These are phyloP conservation scores for Cercospora zeae-maydis DNA, from an alignment of 2,329 filamentous ascomycete species.

Conservation along the genomic window DNA sequence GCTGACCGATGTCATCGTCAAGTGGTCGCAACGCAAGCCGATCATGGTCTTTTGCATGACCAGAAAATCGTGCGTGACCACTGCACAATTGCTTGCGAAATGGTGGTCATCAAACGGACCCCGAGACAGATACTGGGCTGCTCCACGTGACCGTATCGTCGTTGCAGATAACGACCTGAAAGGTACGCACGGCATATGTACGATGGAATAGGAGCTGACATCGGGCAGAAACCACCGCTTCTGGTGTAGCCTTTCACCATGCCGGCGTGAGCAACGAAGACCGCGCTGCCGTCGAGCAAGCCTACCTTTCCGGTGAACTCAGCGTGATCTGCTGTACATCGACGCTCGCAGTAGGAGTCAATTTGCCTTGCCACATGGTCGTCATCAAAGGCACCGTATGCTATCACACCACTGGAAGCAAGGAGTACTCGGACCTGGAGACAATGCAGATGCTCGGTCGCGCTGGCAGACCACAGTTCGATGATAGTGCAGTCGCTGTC, in stretches of 20 bases:
- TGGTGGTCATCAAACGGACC: slow-evolving; percentile 57
- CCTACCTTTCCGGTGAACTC: slow-evolving; percentile 67
- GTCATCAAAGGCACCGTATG: slow-evolving; percentile 75
- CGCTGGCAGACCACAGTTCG: slow-evolving; percentile 79
- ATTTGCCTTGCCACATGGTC: slow-evolving; percentile 61
- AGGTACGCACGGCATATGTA: slow-evolving; percentile 37
- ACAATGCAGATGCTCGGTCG: slow-evolving; percentile 89
- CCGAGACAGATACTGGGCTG: slow-evolving; percentile 60
- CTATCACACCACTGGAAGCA: slow-evolving; percentile 52
- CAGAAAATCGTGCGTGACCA: slow-evolving; percentile 64
- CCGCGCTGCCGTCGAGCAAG: slow-evolving; percentile 62
- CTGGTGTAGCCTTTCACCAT: slow-evolving; percentile 78
- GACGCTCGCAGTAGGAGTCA: slow-evolving; percentile 78
- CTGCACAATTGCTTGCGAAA: slow-evolving; percentile 64
- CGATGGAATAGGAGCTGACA: neutral
- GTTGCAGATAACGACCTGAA: slow-evolving; percentile 61
- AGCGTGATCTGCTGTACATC: slow-evolving; percentile 83
- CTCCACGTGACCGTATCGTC: slow-evolving; percentile 50
- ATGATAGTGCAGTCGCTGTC: slow-evolving; percentile 69
- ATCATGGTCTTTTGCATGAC: slow-evolving; percentile 83
- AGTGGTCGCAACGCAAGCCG: slow-evolving; percentile 67
- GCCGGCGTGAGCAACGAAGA: slow-evolving; percentile 67
- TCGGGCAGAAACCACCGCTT: slow-evolving; percentile 1
- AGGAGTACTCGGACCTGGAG: slow-evolving; percentile 77
- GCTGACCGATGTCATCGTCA: slow-evolving; percentile 63